These are phyloP conservation scores for Lactarius hatsudake DNA, from an alignment of 768 basidiomycete species.

Conservation along the genomic window DNA sequence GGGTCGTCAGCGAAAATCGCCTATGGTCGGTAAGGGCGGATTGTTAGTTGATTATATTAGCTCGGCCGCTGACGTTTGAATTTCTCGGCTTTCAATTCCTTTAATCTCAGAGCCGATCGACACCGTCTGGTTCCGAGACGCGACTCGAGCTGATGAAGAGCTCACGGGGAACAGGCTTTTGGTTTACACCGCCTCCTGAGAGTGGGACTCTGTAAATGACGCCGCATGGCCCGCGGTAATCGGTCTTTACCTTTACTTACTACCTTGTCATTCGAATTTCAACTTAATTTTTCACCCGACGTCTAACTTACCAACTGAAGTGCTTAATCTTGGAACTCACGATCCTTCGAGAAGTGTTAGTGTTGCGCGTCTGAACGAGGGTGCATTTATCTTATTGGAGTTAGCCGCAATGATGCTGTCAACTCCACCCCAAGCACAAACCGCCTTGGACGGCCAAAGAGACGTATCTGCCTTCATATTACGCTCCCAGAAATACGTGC, in stretches of 20 bases:
- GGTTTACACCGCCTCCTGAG: slow-evolving; percentile 25
- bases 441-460: slow-evolving; percentile 13
- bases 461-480: slow-evolving; percentile 18
- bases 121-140: slow-evolving; percentile 17
- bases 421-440: slow-evolving; percentile 18
- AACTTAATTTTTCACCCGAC: slow-evolving; percentile 17
- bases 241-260: slow-evolving; percentile 9
- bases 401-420: slow-evolving; percentile 26
- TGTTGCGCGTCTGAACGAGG: slow-evolving; percentile 14
- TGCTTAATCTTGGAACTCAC: slow-evolving; percentile 24
- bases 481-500: slow-evolving; percentile 19
- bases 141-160: slow-evolving; percentile 23
- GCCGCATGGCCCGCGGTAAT: slow-evolving; percentile 25
- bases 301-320: slow-evolving; percentile 9
- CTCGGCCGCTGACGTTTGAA: slow-evolving; percentile 18
- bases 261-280: slow-evolving; percentile 20
- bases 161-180: slow-evolving; percentile 19
- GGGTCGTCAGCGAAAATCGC: slow-evolving; percentile 26
- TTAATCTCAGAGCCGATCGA: slow-evolving; percentile 23
- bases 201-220: slow-evolving; percentile 16
- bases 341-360: slow-evolving; percentile 25
- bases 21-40: slow-evolving; percentile 26
- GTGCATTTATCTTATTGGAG: slow-evolving; percentile 27
- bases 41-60: background rate
- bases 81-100: slow-evolving; percentile 10